Evolutionary conservation across 2,329 filamentous ascomycete genomes (phyloP), one percentile per base, ranked within the genome.

Genomic region (Bipolaris sorokiniana): DNA sequence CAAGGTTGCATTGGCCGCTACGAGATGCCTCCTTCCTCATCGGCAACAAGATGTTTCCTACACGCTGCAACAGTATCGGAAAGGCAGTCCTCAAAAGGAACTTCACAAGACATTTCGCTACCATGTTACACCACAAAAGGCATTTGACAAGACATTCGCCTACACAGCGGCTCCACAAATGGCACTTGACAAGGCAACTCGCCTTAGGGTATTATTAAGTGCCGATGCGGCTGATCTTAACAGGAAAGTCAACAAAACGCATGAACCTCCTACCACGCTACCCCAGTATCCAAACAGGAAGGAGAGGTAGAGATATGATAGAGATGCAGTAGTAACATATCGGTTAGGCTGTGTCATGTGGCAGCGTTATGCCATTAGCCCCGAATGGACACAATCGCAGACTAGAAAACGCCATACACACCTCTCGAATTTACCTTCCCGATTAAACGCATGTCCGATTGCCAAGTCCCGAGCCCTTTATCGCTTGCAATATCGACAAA

Each of bases 381-480:
- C 56, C 52, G 28, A 55, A 61, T 48, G 44, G 60, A 54, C 40
- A 57, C 36, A 58, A 58, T 62, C 46, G 28, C 60, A 48, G 55
- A 59, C 23, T 59, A 54, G 26, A 49, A 44, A 46, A 51, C 37
- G 28, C 48, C 62, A 56, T 53, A 62, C 62, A 63, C 62, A 62
- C 59, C 55, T 55, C 50, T 49, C 10, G 48, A 53, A 33, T 54
- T 56, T 66, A 66, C 63, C 62, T 66, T 65, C 65, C 63, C 45
- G 44, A 65, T 64, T 49, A 15, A 65, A 57, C 54, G 48, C 38
- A 15, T 44, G 45, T 49, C 54, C 56, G 61, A 50, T 38, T 60
- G 62, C 62, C 57, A 61, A 64, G 59, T 34, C 34, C 36, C 50
- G 34, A 45, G 34, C 46, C 28, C 18, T 52, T 38, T 56, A 44